Percentiles rank a stretch among this genome's conserved stretches.
Evolutionary conservation across 345 rosid genomes (phyloP).

Genomic region (Limnanthes douglasii): DNA sequence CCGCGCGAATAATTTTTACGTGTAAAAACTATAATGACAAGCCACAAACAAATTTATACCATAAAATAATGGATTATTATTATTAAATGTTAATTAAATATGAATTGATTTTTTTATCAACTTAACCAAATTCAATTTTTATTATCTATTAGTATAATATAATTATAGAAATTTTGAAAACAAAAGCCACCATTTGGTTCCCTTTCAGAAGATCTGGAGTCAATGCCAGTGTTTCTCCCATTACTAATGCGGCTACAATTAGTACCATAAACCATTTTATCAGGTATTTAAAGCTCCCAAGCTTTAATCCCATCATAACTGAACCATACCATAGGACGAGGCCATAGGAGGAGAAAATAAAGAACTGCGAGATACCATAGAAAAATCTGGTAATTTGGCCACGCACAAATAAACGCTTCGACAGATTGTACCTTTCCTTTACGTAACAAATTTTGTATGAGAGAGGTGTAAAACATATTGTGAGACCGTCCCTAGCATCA

Average conservation of each 20-base stretch:
- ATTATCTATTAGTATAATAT: no score
- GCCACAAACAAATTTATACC: no score
- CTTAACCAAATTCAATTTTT: no score
- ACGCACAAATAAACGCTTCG: slow-evolving; percentile 35
- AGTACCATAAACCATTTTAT: slow-evolving; percentile 74
- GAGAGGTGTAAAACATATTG: no score
- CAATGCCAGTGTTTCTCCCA: slow-evolving; percentile 77
- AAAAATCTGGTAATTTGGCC: slow-evolving; percentile 70
- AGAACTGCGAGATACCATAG: slow-evolving; percentile 71
- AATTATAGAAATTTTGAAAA: slow-evolving; percentile 56
- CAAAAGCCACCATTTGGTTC: slow-evolving; percentile 63
- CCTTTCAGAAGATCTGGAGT: slow-evolving; percentile 68
- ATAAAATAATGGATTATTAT: no score
- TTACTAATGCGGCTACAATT: slow-evolving; percentile 66
- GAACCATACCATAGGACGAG: slow-evolving; percentile 82
- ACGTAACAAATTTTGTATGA: no score
- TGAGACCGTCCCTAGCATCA: no score
- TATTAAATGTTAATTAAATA: no score
- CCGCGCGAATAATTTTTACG: no score
- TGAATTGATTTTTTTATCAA: no score
- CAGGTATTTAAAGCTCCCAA: slow-evolving; percentile 47
- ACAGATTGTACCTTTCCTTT: no score
- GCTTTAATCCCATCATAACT: slow-evolving; percentile 50
- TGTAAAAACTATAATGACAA: no score
- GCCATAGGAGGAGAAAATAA: slow-evolving; percentile 72